Conservation (phyloP, 495 filamentous ascomycete genomes). For the Talaromyces nanjingensis region DNA sequence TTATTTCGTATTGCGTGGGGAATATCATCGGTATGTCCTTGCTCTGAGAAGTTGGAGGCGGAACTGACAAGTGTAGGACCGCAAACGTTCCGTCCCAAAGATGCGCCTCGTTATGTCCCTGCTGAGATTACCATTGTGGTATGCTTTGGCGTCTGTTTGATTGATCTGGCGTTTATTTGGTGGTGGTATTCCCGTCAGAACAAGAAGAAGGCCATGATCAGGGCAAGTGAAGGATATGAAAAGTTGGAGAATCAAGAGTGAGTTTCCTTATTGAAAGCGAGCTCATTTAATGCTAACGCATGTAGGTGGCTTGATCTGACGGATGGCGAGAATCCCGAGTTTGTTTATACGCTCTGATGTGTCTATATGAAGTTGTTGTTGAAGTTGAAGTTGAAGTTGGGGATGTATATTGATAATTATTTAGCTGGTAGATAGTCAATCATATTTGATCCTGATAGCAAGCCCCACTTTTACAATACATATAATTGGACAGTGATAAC, state of each 20-base stretch:
- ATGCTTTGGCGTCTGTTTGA: constrained; percentile 50
- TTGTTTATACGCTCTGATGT: constrained; percentile 24
- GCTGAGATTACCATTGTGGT: constrained; percentile 63
- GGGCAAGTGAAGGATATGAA: constrained; percentile 49
- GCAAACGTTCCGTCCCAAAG: constrained; percentile 52
- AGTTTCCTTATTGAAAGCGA: constrained; percentile 11
- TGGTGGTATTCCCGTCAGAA: constrained; percentile 58
- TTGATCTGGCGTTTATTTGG: constrained; percentile 54
- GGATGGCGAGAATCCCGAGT: constrained; percentile 43
- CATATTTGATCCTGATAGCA: neutral
- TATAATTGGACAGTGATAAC: neutral
- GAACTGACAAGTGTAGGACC: constrained; percentile 28
- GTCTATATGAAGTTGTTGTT: too few species aligned
- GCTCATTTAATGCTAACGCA: constrained; percentile 6
- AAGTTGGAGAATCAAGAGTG: constrained; percentile 63
- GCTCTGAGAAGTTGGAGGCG: constrained; percentile 9
- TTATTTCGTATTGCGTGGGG: constrained; percentile 60
- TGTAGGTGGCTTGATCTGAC: constrained; percentile 48
- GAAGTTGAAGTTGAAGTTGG: neutral
- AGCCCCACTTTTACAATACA: neutral
- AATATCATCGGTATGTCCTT: constrained; percentile 44
- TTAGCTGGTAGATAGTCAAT: neutral
- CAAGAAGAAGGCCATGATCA: constrained; percentile 47
- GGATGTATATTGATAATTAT: neutral
- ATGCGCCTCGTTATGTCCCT: constrained; percentile 56